Base-by-base conservation (phyloP, 257 asterid genomes). In the Rehmannia glutinosa region DNA sequence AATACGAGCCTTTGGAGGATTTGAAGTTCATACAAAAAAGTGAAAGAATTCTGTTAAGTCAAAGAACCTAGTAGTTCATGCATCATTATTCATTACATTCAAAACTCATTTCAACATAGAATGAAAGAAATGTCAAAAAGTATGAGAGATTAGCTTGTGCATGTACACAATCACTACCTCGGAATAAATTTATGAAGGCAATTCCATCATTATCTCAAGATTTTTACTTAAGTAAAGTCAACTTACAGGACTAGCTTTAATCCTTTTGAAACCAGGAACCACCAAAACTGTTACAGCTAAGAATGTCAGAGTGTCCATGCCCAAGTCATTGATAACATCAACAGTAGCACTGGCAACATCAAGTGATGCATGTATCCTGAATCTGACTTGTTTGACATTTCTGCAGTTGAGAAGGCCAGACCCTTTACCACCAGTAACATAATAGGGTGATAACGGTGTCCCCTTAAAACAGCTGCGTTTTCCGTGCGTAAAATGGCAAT, bases 231-330 rank as follows among this genome's bases (percentile, higher is more conserved):
- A 27, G 59, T 52, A 49, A 81, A 51, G 52, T 64, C 15, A 71
- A 82, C 96, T 86, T 84, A 94, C 99, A 43, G 99, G 97, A 84
- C 99, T 94, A 67, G 99, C 92, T 88, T 85, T 90, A 71, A 94
- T 83, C 79, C 8, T 71, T 76, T 73, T 91, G 80, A 94, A 91
- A 77, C 84, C 96, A 64, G 99, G 99, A 81, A 94, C 94, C 79
- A 94, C 87, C 78, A 91, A 43, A 41, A 94, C 99, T 64, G 97
- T 94, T 27, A 94, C 99, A 35, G 70, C 96, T 81, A 94, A 80
- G 84, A 94, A 91, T 42, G 99, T 94, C 58, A 94, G 76, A 15
- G 99, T 88, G 80, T 94, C 99, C 77, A 87, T 32, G 58, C 97
- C 99, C 75, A 94, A 77, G 75, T 94, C 99, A 74, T 90, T 94